phyloP scores from a whole-genome alignment of 2,329 filamentous ascomycete genomes.

The Calonectria henricotiae region DNA sequence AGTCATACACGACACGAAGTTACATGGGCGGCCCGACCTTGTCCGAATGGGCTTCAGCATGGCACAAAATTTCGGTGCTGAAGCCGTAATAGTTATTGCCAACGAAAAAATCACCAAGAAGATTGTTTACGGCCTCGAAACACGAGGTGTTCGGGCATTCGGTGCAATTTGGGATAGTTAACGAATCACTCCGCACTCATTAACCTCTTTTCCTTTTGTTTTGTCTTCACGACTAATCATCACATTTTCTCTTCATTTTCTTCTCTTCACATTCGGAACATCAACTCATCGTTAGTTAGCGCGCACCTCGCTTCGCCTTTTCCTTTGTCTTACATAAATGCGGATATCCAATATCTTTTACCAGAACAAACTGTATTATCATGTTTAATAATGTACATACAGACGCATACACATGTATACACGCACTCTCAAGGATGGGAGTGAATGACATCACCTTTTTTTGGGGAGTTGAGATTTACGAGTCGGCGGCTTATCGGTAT shows the following conservation, averaged over 20 bases:
- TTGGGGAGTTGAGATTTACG: not conserved
- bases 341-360: not conserved
- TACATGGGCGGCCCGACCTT: constrained; percentile 73
- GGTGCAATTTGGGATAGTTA: constrained; percentile 81
- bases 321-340: constrained; percentile 4
- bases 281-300: not conserved
- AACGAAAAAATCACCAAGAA: constrained; percentile 79
- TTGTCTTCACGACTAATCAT: constrained; percentile 20
- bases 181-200: constrained; percentile 31
- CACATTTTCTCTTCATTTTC: constrained; percentile 5
- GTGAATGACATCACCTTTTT: not conserved
- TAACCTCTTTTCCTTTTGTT: constrained; percentile 1
- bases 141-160: constrained; percentile 77
- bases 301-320: not conserved
- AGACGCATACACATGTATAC: not conserved
- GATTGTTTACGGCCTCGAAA: constrained; percentile 80
- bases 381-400: constrained; percentile 14
- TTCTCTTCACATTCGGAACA: constrained; percentile 11
- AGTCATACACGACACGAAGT: constrained; percentile 78
- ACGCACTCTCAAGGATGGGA: not conserved
- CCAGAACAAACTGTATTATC: not conserved
- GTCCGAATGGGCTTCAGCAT: constrained; percentile 69
- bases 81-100: constrained; percentile 82
- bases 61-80: constrained; percentile 70
- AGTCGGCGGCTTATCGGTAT: not conserved